These are phyloP conservation scores for Paecilomyces variotii DNA, from an alignment of 2,329 filamentous ascomycete species.

Conservation along the genomic window DNA sequence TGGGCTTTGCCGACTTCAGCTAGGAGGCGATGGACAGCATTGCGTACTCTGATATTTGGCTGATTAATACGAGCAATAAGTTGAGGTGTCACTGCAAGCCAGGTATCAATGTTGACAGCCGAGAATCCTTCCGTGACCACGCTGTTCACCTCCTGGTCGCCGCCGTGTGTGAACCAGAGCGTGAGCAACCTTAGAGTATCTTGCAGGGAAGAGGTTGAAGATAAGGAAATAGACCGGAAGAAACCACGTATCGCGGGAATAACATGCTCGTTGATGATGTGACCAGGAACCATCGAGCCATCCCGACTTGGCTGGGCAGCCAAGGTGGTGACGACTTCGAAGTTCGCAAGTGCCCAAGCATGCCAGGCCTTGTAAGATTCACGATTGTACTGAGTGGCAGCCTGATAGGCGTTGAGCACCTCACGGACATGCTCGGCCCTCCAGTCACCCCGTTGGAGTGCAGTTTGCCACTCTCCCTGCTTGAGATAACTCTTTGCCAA, in stretches of 20 bases:
- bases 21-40: constrained; percentile 84
- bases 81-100: constrained; percentile 97
- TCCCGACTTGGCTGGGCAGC: constrained; percentile 58
- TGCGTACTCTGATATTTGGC: constrained; percentile 77
- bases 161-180: constrained; percentile 92
- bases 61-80: constrained; percentile 97
- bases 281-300: constrained; percentile 49
- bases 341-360: constrained; percentile 95
- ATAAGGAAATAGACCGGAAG: constrained; percentile 93
- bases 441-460: constrained; percentile 82
- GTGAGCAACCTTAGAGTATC: constrained; percentile 89
- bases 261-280: constrained; percentile 74
- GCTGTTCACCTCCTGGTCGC: constrained; percentile 75
- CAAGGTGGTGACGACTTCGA: constrained; percentile 87
- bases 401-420: constrained; percentile 80
- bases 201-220: constrained; percentile 84
- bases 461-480: constrained; percentile 91
- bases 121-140: constrained; percentile 86
- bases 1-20: constrained; percentile 89
- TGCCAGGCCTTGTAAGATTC: constrained; percentile 99
- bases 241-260: constrained; percentile 93
- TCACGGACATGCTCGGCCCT: constrained; percentile 77
- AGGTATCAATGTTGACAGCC: constrained; percentile 91
- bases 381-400: constrained; percentile 88
- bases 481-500: constrained; percentile 94